Evolutionary conservation across 352 stramenopile species (phyloP).

Genomic region (Pythium grandisporangium): DNA sequence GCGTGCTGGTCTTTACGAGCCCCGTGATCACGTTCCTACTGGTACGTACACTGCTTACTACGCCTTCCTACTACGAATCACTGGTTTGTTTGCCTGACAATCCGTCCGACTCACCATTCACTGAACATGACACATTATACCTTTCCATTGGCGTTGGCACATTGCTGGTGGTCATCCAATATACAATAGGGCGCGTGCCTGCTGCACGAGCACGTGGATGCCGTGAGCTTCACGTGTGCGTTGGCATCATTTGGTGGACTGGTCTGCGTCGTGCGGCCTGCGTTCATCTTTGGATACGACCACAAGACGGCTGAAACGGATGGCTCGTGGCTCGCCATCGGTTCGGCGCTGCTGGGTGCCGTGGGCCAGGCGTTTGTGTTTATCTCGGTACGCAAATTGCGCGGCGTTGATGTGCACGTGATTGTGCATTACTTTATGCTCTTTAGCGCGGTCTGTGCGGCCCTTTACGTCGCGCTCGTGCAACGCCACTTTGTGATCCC

Average conservation of each 20-base stretch:
- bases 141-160: no score
- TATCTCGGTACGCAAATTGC: conserved; percentile 34
- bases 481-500: conserved; percentile 21
- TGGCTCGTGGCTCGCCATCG: conserved; percentile 18
- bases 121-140: no score
- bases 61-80: conserved; percentile 39
- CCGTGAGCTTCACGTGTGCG: conserved; percentile 18
- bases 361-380: conserved; percentile 42
- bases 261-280: conserved; percentile 31
- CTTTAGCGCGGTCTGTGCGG: conserved; percentile 24
- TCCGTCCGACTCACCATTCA: no score
- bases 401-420: conserved; percentile 28
- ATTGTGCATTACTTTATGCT: conserved; percentile 58
- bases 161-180: no score
- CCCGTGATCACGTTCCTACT: conserved; percentile 63
- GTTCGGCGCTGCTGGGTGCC: conserved; percentile 25
- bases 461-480: conserved; percentile 28
- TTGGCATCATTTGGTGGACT: conserved; percentile 23
- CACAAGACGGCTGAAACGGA: conserved; percentile 2
- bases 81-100: background rate
- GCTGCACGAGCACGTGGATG: conserved; percentile 20
- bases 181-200: conserved; percentile 10
- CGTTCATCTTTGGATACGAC: conserved; percentile 30
- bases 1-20: conserved; percentile 52
- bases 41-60: no score